phyloP scores from a whole-genome alignment of 805 yeast genomes.

The Sporopachydermia lactativora region DNA sequence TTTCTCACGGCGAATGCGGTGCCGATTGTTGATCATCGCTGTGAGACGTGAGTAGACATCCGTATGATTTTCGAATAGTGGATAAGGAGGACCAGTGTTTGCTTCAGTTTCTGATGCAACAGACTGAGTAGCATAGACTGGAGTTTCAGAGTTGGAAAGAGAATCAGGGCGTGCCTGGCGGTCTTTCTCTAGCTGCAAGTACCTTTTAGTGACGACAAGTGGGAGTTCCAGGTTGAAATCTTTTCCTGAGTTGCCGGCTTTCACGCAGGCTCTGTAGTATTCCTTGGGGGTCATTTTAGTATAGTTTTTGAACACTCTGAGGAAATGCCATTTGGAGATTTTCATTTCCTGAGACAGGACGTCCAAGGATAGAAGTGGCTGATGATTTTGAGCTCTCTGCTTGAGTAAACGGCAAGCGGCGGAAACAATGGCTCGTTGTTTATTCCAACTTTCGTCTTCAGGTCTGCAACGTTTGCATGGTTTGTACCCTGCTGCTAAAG shows the following conservation, averaged over 20 bases:
- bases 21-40: not conserved
- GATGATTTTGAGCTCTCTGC: not conserved
- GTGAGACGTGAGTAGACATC: not conserved
- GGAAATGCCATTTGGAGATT: not conserved
- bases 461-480: slow-evolving; percentile 8
- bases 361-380: not conserved
- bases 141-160: no score
- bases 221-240: not conserved
- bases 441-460: slow-evolving; percentile 15
- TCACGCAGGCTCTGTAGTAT: not conserved
- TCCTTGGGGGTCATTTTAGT: not conserved
- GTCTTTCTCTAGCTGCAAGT: not conserved
- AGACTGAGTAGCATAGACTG: no score
- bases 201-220: not conserved
- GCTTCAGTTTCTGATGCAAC: no score
- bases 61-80: not conserved
- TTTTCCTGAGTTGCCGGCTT: not conserved
- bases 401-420: not conserved
- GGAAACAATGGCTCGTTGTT: not conserved
- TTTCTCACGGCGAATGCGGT: not conserved
- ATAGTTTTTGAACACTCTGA: not conserved
- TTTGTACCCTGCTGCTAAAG: slow-evolving; percentile 4
- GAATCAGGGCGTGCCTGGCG: no score
- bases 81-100: no score
- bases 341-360: not conserved